Conservation (phyloP, 768 basidiomycete genomes). For the Russula brevipes region DNA sequence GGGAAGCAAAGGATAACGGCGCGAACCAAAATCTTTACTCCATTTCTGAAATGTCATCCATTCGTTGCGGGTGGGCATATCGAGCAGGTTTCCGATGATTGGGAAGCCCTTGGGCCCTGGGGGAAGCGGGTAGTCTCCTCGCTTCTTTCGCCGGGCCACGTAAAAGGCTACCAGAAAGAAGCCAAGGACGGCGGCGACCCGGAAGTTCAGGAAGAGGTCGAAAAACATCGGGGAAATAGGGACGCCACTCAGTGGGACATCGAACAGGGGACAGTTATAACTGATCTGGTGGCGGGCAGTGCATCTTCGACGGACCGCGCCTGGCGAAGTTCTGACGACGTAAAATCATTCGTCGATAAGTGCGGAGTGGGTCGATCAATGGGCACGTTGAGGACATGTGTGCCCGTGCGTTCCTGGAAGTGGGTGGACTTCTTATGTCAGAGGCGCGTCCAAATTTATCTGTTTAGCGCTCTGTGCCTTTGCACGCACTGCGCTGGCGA, state of each 20-base stretch:
- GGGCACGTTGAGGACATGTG: no score
- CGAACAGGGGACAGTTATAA: not conserved
- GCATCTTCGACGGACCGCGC: not conserved
- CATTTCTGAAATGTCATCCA: constrained; percentile 3
- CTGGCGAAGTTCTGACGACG: no score
- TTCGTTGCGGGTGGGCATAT: not conserved
- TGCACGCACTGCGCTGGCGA: no score
- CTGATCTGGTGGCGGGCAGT: not conserved
- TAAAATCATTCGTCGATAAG: no score
- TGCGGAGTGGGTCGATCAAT: no score
- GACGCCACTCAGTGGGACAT: no score
- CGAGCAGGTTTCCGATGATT: constrained; percentile 12
- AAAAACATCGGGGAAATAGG: not conserved
- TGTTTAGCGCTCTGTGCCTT: no score
- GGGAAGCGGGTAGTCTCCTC: not conserved
- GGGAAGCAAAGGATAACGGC: no score
- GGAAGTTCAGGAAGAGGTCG: not conserved
- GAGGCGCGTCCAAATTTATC: no score
- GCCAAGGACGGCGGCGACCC: not conserved
- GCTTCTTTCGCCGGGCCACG: not conserved
- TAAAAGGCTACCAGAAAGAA: not conserved
- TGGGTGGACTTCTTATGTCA: no score
- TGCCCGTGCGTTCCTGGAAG: no score
- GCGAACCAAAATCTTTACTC: constrained; percentile 1
- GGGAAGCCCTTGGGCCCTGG: constrained; percentile 10